phyloP scores from a whole-genome alignment of 495 filamentous ascomycete genomes.

The Penicillium atrosanguineum region DNA sequence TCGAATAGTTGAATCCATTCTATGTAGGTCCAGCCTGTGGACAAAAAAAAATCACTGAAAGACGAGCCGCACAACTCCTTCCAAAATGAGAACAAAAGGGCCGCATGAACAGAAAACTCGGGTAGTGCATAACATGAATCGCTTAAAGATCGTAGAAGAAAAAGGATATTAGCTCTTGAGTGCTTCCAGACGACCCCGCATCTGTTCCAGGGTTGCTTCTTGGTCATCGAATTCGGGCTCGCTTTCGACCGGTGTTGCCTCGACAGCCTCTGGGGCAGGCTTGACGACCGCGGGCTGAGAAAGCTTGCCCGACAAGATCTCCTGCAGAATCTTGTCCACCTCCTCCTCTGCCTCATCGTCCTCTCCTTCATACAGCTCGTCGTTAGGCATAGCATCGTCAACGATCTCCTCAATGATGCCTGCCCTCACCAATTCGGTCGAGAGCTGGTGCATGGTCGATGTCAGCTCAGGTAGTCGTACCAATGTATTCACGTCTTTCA shows the following conservation, averaged over 20 bases:
- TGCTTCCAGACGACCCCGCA: constrained; percentile 87
- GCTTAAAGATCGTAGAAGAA: not conserved
- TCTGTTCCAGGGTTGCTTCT: constrained; percentile 85
- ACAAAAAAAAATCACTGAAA: constrained; percentile 15
- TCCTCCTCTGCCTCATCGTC: constrained; percentile 86
- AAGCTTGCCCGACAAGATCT: constrained; percentile 80
- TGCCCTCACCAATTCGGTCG: constrained; percentile 83
- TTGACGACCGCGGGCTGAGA: constrained; percentile 41
- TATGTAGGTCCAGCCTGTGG: constrained; percentile 22
- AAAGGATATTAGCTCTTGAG: constrained; percentile 69
- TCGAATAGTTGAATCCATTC: constrained; percentile 11
- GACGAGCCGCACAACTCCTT: constrained; percentile 16
- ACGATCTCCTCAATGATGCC: constrained; percentile 99
- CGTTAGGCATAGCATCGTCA: constrained; percentile 76
- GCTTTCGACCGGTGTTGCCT: constrained; percentile 32
- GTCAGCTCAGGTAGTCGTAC: constrained; percentile 83
- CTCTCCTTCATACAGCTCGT: constrained; percentile 69
- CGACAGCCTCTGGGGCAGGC: constrained; percentile 34
- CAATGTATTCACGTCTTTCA: constrained; percentile 93
- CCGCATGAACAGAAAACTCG: not conserved
- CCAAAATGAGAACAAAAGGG: constrained; percentile 5
- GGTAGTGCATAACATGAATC: constrained; percentile 1
- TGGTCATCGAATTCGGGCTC: constrained; percentile 76
- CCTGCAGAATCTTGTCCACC: constrained; percentile 88
- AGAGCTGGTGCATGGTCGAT: constrained; percentile 86